phyloP scores from a whole-genome alignment of 2,329 filamentous ascomycete species.

The Nectriaceae sp. region DNA sequence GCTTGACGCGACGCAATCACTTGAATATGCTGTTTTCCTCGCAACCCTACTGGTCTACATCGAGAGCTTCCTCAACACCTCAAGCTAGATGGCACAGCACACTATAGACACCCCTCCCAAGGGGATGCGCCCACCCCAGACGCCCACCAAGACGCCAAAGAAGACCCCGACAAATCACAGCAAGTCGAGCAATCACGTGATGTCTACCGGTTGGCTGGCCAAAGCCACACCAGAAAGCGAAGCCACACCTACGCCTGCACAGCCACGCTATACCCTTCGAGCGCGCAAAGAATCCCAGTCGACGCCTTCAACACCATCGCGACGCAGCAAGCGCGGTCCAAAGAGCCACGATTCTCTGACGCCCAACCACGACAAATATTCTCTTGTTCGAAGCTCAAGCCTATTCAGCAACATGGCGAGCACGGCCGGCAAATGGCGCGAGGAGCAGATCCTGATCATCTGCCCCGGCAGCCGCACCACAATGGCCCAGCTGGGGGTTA shows the following conservation, averaged over 20 bases:
- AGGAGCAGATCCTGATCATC: conserved; percentile 69
- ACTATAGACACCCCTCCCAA: not conserved
- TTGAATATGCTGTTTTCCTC: not conserved
- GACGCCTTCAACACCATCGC: conserved; percentile 21
- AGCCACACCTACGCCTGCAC: conserved; percentile 17
- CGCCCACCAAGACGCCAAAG: too few relatives aligned
- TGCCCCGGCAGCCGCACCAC: conserved; percentile 86
- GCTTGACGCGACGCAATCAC: not conserved
- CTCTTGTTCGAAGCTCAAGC: conserved; percentile 10
- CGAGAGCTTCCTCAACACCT: not conserved
- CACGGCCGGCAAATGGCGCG: conserved; percentile 61
- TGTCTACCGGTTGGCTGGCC: not conserved
- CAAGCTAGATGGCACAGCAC: not conserved
- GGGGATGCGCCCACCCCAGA: not conserved
- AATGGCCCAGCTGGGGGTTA: conserved; percentile 86
- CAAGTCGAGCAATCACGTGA: conserved; percentile 1
- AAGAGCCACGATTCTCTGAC: not conserved
- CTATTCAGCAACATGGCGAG: conserved; percentile 52
- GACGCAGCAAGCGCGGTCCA: conserved; percentile 12
- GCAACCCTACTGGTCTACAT: too few relatives aligned
- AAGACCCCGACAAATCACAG: not conserved
- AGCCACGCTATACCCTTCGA: conserved; percentile 25
- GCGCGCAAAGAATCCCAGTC: conserved; percentile 25
- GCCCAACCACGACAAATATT: conserved; percentile 6
- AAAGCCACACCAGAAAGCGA: conserved; percentile 8